Base-by-base conservation (phyloP, 1,284 basidiomycete species). In the Papiliotrema fonsecae region DNA sequence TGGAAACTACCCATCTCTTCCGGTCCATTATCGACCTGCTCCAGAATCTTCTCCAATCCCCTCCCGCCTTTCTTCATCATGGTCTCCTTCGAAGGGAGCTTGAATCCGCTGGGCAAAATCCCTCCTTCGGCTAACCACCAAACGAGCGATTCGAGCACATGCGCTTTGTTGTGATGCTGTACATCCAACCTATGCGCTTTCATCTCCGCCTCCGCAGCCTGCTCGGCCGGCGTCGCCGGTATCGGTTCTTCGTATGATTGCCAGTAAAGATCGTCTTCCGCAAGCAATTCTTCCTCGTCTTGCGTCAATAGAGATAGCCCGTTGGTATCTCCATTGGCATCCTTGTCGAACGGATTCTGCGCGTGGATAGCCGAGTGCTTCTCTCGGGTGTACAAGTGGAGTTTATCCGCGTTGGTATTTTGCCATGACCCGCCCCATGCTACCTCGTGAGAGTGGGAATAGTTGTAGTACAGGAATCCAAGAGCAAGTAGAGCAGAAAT, bases 71-170 rank as follows among this genome's bases (percentile, higher is more conserved):
- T 54, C 39, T 65, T 61, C 21, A 44, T 49, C 16, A 70, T 26
- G 13, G 56, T 46, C 0, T 31, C 32, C 34, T 55, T 54, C 4
- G 45, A 49, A 0, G 67, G 69, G 4, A 61, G 56, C 18, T 58
- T 50, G 45, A 46, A 67, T 30, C 49, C 50, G n/a, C 50, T 42
- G 1, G 66, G 61, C 28, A 74, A 51, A 22, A 62, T 45, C 16
- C 70, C 70, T 13, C 64, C 66, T 44, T 66, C 59, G 4, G 62
- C 58, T 24, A 74, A 37, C 62, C 64, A 74, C 60, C 64, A 69
- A 6, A 68, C 49, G 25, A 74, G 50, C 1, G 66, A 54, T 2
- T 55, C 51, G 21, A 71, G 47, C 41, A 68, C 65, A n/a, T 62
- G 52, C 22, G 46, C 30, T 16, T 49, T 46, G 45, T 65, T 56